Conservation (phyloP, 202 grass and related monocot species). For the Dendrocalamus latiflorus region DNA sequence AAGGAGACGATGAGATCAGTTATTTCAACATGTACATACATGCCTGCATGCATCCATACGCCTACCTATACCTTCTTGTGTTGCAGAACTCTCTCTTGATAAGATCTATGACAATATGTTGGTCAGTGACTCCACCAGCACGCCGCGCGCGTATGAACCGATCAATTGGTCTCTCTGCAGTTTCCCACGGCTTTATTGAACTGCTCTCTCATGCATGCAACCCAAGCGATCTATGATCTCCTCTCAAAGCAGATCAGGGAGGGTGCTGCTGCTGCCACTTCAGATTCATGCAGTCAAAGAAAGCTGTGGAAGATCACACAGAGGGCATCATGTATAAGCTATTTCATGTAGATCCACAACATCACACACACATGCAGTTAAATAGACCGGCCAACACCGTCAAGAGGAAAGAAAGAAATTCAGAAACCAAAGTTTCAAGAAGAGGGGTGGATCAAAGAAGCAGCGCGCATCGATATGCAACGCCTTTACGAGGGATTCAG, state of each 20-base stretch:
- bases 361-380: neutral
- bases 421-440: neutral
- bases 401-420: neutral
- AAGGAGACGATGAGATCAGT: too few species aligned
- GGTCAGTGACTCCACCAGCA: neutral
- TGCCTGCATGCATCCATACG: neutral
- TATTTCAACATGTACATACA: neutral
- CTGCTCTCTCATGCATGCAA: conserved; percentile 20
- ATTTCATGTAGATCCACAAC: neutral
- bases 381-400: neutral
- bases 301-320: conserved; percentile 95
- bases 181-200: conserved; percentile 99
- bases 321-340: conserved; percentile 54
- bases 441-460: neutral
- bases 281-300: conserved; percentile 69
- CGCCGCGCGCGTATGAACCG: neutral
- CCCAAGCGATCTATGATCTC: neutral
- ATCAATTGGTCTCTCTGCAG: conserved; percentile 53
- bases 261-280: neutral
- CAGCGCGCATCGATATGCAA: neutral
- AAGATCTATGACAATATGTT: neutral
- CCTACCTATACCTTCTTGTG: conserved; percentile 10
- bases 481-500: neutral
- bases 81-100: conserved; percentile 14
- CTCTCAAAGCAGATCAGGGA: neutral